Percentiles rank a stretch among this genome's conserved stretches.
phyloP scores from a whole-genome alignment of 768 basidiomycete species.

The Auricularia auricula-judae region DNA sequence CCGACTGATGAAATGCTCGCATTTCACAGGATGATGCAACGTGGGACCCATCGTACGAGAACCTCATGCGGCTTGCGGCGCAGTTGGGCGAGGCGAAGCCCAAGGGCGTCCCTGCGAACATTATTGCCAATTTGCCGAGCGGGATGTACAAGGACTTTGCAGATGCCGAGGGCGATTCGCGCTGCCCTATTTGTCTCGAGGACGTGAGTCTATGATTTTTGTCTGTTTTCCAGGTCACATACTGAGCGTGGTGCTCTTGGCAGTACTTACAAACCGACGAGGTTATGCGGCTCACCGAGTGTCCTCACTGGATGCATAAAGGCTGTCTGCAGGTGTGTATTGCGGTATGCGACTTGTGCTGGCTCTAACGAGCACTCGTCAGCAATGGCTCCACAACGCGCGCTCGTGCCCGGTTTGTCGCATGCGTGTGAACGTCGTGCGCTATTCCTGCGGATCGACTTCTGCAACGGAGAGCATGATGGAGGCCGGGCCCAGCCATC shows the following conservation, averaged over 20 bases:
- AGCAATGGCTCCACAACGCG: constrained; percentile 76
- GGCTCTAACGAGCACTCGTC: constrained; percentile 4
- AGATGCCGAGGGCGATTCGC: constrained; percentile 47
- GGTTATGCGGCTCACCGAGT: constrained; percentile 56
- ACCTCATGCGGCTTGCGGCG: constrained; percentile 43
- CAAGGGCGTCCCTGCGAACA: constrained; percentile 47
- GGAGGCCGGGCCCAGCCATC: background rate
- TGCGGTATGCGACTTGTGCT: background rate
- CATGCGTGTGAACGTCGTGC: constrained; percentile 10
- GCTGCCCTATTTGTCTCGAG: constrained; percentile 79
- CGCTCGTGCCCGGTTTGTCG: constrained; percentile 78
- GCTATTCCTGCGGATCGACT: background rate
- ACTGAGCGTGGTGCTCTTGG: constrained; percentile 5
- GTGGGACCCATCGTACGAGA: constrained; percentile 68
- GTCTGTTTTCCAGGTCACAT: background rate
- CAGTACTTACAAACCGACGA: constrained; percentile 56
- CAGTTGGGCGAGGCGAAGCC: constrained; percentile 61
- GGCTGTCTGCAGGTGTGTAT: constrained; percentile 57
- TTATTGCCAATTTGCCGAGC: constrained; percentile 48
- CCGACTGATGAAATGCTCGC: background rate
- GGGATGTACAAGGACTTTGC: constrained; percentile 61
- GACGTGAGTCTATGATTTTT: constrained; percentile 41
- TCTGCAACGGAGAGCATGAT: background rate
- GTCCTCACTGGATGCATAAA: constrained; percentile 74
- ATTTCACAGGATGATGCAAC: constrained; percentile 59